Percentiles rank a stretch among this genome's conserved stretches.
phyloP scores from a whole-genome alignment of 2,329 filamentous ascomycete genomes.

The Ophiostoma pallidulum region DNA sequence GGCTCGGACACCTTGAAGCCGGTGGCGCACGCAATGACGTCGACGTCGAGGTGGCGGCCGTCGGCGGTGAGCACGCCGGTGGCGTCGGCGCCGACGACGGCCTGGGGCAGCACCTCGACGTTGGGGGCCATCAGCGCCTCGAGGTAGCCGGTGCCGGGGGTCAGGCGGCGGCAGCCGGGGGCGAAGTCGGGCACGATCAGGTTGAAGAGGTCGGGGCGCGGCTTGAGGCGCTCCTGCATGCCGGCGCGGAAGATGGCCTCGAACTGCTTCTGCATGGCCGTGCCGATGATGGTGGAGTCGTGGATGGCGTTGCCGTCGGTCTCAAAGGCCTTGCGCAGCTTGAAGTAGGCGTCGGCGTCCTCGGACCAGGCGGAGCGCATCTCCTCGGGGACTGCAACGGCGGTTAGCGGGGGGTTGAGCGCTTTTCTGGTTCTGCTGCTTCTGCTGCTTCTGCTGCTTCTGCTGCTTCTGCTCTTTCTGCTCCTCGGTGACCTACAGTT shows the following conservation, averaged over 20 bases:
- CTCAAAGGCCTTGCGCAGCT: constrained; percentile 37
- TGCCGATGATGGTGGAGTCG: constrained; percentile 29
- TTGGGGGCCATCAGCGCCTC: constrained; percentile 33
- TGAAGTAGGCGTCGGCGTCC: constrained; percentile 29
- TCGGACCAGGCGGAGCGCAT: constrained; percentile 28
- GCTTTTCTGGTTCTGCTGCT: no score
- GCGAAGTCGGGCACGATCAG: constrained; percentile 34
- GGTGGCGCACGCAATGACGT: constrained; percentile 39
- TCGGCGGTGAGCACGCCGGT: constrained; percentile 25
- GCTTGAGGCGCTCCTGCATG: constrained; percentile 32
- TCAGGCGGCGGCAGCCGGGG: constrained; percentile 35
- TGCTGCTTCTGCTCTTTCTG: no score
- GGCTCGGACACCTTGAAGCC: constrained; percentile 33
- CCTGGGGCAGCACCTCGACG: constrained; percentile 29
- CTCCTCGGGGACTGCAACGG: constrained; percentile 29
- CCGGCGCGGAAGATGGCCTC: constrained; percentile 24
- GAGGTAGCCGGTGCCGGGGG: constrained; percentile 37
- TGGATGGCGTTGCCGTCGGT: constrained; percentile 33
- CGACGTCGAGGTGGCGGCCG: constrained; percentile 25
- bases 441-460: no score
- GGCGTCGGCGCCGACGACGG: constrained; percentile 26
- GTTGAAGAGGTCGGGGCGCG: constrained; percentile 35
- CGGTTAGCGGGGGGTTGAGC: no score
- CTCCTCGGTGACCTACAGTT: constrained; percentile 31
- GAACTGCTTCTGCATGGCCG: constrained; percentile 25